A percentile compares a stretch with the other conserved stretches of the same genome.
These are phyloP conservation scores for Penium margaritaceum DNA, from an alignment of 139 green algal species.

Conservation along the genomic window DNA sequence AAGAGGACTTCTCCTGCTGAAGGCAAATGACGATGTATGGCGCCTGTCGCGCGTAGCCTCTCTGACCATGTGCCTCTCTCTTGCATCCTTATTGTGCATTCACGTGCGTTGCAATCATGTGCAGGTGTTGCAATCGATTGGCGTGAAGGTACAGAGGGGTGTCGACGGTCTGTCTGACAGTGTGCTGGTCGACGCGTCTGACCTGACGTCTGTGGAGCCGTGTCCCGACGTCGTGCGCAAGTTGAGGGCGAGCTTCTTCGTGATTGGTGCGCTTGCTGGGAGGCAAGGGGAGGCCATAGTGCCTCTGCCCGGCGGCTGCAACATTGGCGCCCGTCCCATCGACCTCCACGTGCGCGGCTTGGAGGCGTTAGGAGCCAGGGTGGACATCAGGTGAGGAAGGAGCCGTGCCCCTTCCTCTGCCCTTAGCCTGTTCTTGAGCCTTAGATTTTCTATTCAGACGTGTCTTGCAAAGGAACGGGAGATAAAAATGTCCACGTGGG, in stretches of 20 bases:
- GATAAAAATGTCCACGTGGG: no score
- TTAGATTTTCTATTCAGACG: no score
- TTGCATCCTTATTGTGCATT: no score
- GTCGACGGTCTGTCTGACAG: constrained; percentile 29
- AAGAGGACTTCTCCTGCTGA: no score
- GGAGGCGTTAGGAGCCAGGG: constrained; percentile 46
- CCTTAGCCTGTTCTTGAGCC: no score
- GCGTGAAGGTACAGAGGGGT: constrained; percentile 31
- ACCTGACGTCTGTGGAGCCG: constrained; percentile 38
- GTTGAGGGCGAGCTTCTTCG: constrained; percentile 54
- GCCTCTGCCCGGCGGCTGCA: constrained; percentile 54
- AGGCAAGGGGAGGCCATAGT: constrained; percentile 48
- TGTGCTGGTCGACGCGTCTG: constrained; percentile 41
- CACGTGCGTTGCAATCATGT: no score
- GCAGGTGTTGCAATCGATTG: constrained; percentile 48
- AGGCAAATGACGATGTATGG: no score
- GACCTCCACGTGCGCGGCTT: constrained; percentile 53
- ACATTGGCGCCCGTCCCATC: constrained; percentile 56
- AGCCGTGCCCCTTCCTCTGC: no score
- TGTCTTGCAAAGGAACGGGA: no score
- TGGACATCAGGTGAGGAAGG: no score
- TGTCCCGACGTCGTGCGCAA: constrained; percentile 38
- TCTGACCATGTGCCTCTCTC: no score
- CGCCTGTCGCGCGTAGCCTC: no score
- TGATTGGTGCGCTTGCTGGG: constrained; percentile 52